These are phyloP conservation scores for Myxozyma sirexii DNA, from an alignment of 805 yeast genomes.

Conservation along the genomic window DNA sequence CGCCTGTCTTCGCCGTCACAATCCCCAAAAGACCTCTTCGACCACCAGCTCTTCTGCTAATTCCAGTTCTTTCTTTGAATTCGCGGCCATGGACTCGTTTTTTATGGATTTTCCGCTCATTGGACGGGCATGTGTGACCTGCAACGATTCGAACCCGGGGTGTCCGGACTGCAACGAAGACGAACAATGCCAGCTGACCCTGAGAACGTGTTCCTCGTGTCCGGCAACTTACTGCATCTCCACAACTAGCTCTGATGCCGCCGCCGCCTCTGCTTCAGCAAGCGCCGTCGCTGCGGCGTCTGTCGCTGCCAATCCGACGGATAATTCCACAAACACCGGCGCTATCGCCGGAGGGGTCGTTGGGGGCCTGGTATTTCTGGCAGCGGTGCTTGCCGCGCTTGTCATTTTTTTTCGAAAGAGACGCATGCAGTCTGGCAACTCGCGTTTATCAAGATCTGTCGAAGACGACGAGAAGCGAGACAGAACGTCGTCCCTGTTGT, in stretches of 20 bases:
- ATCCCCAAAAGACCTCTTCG: background rate
- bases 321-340: slow-evolving; percentile 43
- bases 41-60: background rate
- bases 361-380: slow-evolving; percentile 58
- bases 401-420: slow-evolving; percentile 44
- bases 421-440: slow-evolving; percentile 40
- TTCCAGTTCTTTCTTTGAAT: too few species aligned
- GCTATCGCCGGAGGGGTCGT: slow-evolving; percentile 75
- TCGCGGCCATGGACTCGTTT: slow-evolving; percentile 3
- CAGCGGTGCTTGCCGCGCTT: slow-evolving; percentile 45
- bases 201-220: slow-evolving; percentile 61
- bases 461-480: slow-evolving; percentile 6
- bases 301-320: background rate
- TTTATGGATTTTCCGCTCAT: background rate
- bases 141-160: slow-evolving; percentile 15
- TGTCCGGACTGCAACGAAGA: slow-evolving; percentile 48
- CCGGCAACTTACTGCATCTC: slow-evolving; percentile 55
- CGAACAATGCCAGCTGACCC: slow-evolving; percentile 58
- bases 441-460: slow-evolving; percentile 31
- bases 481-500: background rate
- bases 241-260: background rate
- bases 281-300: background rate
- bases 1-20: background rate
- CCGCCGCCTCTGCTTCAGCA: slow-evolving; percentile 3
- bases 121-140: slow-evolving; percentile 5